Base-by-base conservation (phyloP, 192 early-diverging fungal species). In the Mortierella antarctica region DNA sequence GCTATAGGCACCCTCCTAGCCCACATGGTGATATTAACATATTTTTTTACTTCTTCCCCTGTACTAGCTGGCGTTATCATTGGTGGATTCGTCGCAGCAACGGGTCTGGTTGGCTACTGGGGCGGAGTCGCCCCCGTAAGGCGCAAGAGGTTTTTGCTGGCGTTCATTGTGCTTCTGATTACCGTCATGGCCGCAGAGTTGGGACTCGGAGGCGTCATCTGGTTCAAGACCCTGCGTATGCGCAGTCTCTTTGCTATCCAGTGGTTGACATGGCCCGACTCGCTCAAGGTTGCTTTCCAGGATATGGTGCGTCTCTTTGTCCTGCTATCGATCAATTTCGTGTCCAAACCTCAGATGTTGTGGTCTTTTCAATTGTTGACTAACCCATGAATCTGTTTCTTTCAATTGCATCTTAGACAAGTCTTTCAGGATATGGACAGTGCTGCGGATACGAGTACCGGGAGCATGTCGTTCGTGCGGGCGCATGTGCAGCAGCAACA, bases 181-280 rank as follows among this genome's bases (percentile, higher is more conserved):
- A 42, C 47, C 4, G 58, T 53, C 52, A 53, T 74, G 48, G 1
- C 66, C 17, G 73, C 70, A n/a, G 65, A 82, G 46, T 46, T 85
- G 62, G 62, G 57, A 11, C 39, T 85, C 13, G 83, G 83, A 46
- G 83, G 70, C 9, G 46, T 55, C 7, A 78, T 85, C 61, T 85
- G 83, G 83, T 85, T 85, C 71, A 71, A 67, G 59, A 82, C 83
- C 39, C 65, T 85, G 23, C 57, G 80, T 11, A 82, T 82, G 75
- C 60, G 78, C 45, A 54, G 58, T 53, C 46, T 68, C 7, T 82
- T 66, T 55, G 42, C 57, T n/a, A 42, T 61, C 13, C 62, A 74
- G 15, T 85, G 83, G 83, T 2, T 41, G 4, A 31, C 0, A 2
- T 85, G 70, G 83, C 7, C 48, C 50, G 10, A 49, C 6, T 0